A percentile compares a stretch with the other conserved stretches of the same genome.
These are phyloP conservation scores for Lichtheimia ramosa DNA, from an alignment of 371 early-diverging fungal species.

Conservation along the genomic window DNA sequence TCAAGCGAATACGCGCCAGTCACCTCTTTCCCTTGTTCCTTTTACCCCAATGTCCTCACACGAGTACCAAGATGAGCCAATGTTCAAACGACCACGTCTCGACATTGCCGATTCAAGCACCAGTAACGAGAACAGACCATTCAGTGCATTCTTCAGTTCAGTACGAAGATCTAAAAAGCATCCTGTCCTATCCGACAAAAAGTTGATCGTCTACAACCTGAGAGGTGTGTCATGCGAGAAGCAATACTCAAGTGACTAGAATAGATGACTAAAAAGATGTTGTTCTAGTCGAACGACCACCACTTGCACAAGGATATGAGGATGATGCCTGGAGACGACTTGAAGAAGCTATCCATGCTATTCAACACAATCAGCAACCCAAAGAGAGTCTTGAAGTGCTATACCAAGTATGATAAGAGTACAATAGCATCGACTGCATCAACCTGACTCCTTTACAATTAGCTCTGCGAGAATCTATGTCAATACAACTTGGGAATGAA, in stretches of 20 bases:
- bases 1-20: too few relatives aligned
- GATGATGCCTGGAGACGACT: conserved; percentile 67
- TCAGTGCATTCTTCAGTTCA: conserved; percentile 30
- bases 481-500: conserved; percentile 69
- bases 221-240: conserved; percentile 24
- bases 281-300: conserved; percentile 48
- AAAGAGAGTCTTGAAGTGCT: conserved; percentile 80
- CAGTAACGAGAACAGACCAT: conserved; percentile 11
- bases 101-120: conserved; percentile 23
- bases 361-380: conserved; percentile 61
- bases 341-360: conserved; percentile 72
- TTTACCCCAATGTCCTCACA: too few relatives aligned
- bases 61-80: background rate
- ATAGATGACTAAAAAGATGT: background rate
- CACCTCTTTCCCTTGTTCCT: too few relatives aligned
- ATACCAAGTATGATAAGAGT: conserved; percentile 59
- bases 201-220: conserved; percentile 33
- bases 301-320: conserved; percentile 73
- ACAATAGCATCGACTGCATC: background rate
- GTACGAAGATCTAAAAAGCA: conserved; percentile 25
- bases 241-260: background rate
- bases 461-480: conserved; percentile 86
- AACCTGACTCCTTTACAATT: background rate
- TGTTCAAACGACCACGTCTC: background rate
- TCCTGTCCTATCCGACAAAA: conserved; percentile 39